phyloP scores from a whole-genome alignment of 495 filamentous ascomycete genomes.

The Penicillium lagena region DNA sequence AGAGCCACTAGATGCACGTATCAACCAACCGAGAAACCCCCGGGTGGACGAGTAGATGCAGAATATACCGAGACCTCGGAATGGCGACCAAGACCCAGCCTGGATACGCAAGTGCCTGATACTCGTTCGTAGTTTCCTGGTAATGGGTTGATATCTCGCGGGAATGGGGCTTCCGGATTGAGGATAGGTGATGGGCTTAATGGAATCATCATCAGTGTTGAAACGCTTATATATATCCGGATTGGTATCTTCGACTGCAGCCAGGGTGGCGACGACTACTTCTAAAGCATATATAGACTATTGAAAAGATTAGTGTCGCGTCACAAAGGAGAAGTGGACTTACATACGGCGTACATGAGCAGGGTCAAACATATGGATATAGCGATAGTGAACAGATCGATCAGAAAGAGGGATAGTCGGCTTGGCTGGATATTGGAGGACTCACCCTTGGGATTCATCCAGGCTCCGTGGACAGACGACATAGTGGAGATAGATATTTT shows the following conservation, averaged over 20 bases:
- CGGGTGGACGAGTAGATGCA: slow-evolving; percentile 22
- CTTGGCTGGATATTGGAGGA: not conserved
- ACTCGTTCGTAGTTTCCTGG: slow-evolving; percentile 49
- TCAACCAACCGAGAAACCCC: slow-evolving; percentile 14
- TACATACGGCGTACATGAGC: too few species aligned
- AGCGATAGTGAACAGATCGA: slow-evolving; percentile 20
- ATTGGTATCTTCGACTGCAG: slow-evolving; percentile 56
- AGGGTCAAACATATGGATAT: too few species aligned
- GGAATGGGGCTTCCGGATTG: slow-evolving; percentile 20
- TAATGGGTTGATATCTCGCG: slow-evolving; percentile 45
- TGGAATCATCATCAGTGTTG: slow-evolving; percentile 24
- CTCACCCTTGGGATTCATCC: not conserved
- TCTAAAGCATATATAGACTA: too few species aligned
- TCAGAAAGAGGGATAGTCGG: slow-evolving; percentile 39
- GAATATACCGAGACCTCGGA: slow-evolving; percentile 48
- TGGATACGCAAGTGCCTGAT: slow-evolving; percentile 49
- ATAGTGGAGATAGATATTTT: slow-evolving; percentile 1
- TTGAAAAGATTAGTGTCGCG: too few species aligned
- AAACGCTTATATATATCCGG: slow-evolving; percentile 49
- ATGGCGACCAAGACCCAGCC: slow-evolving; percentile 49
- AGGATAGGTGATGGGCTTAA: slow-evolving; percentile 24
- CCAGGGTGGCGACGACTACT: slow-evolving; percentile 50
- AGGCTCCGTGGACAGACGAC: slow-evolving; percentile 2
- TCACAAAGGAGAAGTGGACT: too few species aligned
- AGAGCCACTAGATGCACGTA: slow-evolving; percentile 16